phyloP scores from a whole-genome alignment of 192 early-diverging fungal genomes.

The Funneliformis geosporum region DNA sequence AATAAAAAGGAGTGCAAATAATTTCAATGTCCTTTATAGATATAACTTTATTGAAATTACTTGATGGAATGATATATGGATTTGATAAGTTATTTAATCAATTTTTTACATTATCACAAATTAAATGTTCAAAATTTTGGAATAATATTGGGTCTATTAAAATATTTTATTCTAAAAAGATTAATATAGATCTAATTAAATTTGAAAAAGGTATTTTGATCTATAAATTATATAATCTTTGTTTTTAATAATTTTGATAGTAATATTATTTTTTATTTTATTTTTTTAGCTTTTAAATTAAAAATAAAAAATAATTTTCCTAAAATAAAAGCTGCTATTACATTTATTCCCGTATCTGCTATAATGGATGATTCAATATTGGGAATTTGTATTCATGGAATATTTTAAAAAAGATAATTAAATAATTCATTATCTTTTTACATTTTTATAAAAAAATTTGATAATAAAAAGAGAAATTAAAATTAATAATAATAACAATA shows the following conservation, averaged over 20 bases:
- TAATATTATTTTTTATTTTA: neutral
- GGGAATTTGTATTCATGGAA: slow-evolving; percentile 20
- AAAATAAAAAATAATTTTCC: neutral
- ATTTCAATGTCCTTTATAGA: neutral
- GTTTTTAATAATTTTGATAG: neutral
- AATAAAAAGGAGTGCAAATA: slow-evolving; percentile 4
- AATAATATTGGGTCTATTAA: slow-evolving; percentile 7
- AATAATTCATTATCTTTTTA: too few relatives aligned
- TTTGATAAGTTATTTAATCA: slow-evolving; percentile 2
- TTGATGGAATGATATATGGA: neutral
- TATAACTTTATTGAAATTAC: neutral
- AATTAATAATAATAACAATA: too few relatives aligned
- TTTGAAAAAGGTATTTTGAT: slow-evolving; percentile 16
- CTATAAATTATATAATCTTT: neutral
- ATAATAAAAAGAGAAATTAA: too few relatives aligned
- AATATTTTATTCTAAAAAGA: slow-evolving; percentile 31
- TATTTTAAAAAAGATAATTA: neutral
- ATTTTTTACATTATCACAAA: neutral
- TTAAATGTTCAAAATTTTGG: neutral
- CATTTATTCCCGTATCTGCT: slow-evolving; percentile 21
- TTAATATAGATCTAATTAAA: neutral
- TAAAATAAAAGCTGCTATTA: neutral
- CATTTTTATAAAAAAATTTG: too few relatives aligned
- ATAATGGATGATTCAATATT: slow-evolving; percentile 3
- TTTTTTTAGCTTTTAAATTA: slow-evolving; percentile 1